Evolutionary conservation across 129 eudicot species (phyloP), one percentile per base, ranked within the genome.

Genomic region (Scalesia atractyloides): DNA sequence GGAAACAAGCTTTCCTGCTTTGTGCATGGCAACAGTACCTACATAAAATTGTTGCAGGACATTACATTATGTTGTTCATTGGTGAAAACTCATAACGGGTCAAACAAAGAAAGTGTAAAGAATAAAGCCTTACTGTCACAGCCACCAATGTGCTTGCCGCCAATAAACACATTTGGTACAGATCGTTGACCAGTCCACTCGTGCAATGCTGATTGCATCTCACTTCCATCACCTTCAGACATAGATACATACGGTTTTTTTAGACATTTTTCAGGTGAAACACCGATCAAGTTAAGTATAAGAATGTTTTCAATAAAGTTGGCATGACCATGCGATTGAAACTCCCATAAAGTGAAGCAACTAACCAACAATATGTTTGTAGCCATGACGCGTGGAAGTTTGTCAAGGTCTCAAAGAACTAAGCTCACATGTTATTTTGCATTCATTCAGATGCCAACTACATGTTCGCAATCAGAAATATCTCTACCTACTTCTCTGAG

Each of bases 71-170:
- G 46, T 56, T 30, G 18, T 59, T 4, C 16, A 52, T 1, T 11
- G 37, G 30, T 49, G 69, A 34, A 47, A 44, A 56, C 39, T 0
- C 39, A 30, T 19, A 15, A 12, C 2, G 9, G 53, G 76, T 68
- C 16, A 56, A 68, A 71, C 7, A 56, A 12, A 10, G 2, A 30
- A 26, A 18, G 30, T 4, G 30, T 20, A 12, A 24, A 73, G 60
- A 43, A 56, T 19, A 73, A 67, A 64, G 63, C 7, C 82, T 44
- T 84, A 93, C 98, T 74, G 72, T 93, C 98, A 77, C 95, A 89
- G 73, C 98, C 98, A 64, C 98, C 98, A 60, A 93, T 84, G 80
- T 93, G 96, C 70, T 93, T 84, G 61, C 98, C 98, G 3, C 88
- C 90, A 53, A 93, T 87, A 68, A 93, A 93, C 72, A 93, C 98